Evolutionary conservation across 2,329 filamentous ascomycete genomes (phyloP), one percentile per base, ranked within the genome.

Genomic region (Dothistroma septosporum): DNA sequence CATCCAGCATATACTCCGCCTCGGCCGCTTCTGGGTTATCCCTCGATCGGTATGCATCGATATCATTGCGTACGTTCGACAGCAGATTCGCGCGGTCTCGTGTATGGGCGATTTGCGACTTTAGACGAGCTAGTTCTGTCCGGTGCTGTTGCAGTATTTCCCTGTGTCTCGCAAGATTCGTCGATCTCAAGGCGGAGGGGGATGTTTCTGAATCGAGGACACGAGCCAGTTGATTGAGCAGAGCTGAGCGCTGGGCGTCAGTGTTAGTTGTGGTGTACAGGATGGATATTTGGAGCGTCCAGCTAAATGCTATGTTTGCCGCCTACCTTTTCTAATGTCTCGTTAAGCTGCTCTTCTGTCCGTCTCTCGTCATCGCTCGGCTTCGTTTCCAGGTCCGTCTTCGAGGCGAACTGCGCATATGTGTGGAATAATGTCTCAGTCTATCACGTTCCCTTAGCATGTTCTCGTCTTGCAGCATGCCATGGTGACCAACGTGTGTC

Each of bases 1-100:
- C 94, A 69, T 90, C 89, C 31, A 99, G 83, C 92, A 99, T 97
- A 80, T 97, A 99, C 63, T 99, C 93, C 52, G 91, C 91, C 78
- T 97, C 94, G 58, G 88, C 89, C 2, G 87, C 86, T 68, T 85
- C 89, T 9, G 91, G 90, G 73, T 96, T 94, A 48, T 71, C 64
- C 24, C 61, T 59, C 54, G 88, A 85, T 58, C 89, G 90, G 79
- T 96, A 97, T 58, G 91, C 87, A 75, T 91, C 85, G 75, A 97
- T 97, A 75, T 99, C 94, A 70, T 89, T 89, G 64, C 91, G 90
- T 53, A 99, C 92, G 72, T 91, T 94, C 57, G 87, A 89, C 59
- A 99, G 86, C 33, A 99, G 86, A 76, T 97, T 96, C 59, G 90
- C 89, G 66, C 92, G 87, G 76, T 95, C 87, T 71, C 94, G 89